A percentile compares a stretch with the other conserved stretches of the same genome.
Evolutionary conservation across 2,329 filamentous ascomycete species (phyloP).

Genomic region (Iodosphaeria phyllophila): DNA sequence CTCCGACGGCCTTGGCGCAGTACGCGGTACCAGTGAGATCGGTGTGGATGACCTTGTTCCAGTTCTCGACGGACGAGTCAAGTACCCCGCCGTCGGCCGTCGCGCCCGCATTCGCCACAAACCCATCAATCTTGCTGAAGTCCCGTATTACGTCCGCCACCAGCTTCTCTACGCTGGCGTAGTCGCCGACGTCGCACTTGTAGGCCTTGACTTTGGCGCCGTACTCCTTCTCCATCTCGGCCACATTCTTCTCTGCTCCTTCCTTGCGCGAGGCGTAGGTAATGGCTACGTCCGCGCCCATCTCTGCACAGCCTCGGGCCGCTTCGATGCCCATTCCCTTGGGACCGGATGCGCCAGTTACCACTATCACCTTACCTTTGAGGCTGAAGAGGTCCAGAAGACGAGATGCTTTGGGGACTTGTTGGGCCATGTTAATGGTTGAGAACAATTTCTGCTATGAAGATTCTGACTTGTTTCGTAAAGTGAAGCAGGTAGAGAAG

Average conservation of each 20-base stretch:
- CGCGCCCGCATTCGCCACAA: constrained; percentile 55
- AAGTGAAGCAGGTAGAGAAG: neutral
- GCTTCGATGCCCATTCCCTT: constrained; percentile 54
- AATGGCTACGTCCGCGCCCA: constrained; percentile 51
- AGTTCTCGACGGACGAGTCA: constrained; percentile 34
- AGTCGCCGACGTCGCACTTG: constrained; percentile 37
- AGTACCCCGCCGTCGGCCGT: constrained; percentile 36
- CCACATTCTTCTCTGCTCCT: constrained; percentile 46
- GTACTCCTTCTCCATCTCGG: constrained; percentile 44
- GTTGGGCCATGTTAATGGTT: constrained; percentile 30
- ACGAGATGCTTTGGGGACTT: constrained; percentile 34
- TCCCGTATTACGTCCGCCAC: constrained; percentile 48
- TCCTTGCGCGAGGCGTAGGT: constrained; percentile 56
- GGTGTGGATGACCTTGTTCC: constrained; percentile 37
- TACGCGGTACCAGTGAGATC: constrained; percentile 50
- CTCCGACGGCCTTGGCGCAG: constrained; percentile 38
- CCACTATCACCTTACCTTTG: constrained; percentile 53
- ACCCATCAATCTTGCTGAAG: constrained; percentile 57
- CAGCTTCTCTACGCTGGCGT: constrained; percentile 28
- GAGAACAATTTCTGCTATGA: too few species aligned
- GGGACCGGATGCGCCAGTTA: constrained; percentile 51
- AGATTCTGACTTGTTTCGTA: constrained; percentile 1
- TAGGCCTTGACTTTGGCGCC: constrained; percentile 48
- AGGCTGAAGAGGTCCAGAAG: constrained; percentile 52
- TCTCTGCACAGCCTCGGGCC: constrained; percentile 50